Evolutionary conservation across 306 rosid species (phyloP).

Genomic region (Purshia tridentata): DNA sequence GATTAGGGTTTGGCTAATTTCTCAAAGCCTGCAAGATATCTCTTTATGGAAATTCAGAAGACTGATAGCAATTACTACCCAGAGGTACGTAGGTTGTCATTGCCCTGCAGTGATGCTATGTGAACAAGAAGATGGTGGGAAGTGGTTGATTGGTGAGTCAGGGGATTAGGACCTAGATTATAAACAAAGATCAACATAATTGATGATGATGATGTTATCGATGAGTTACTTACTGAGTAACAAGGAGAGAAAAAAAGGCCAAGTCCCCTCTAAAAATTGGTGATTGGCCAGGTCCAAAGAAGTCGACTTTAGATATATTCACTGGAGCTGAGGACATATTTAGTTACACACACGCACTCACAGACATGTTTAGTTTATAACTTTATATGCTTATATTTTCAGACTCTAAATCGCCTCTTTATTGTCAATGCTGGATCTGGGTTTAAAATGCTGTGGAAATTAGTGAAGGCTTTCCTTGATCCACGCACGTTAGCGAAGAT

Average conservation of each 20-base stretch:
- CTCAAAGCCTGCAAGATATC: slow-evolving; percentile 82
- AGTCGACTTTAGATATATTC: too few species aligned
- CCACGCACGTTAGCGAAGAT: slow-evolving; percentile 71
- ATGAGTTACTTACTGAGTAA: neutral
- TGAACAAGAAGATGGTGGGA: neutral
- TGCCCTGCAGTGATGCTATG: neutral
- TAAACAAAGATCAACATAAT: neutral
- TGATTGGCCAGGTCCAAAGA: neutral
- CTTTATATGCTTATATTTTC: slow-evolving; percentile 22
- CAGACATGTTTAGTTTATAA: neutral
- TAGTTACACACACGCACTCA: too few species aligned
- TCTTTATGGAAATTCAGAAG: slow-evolving; percentile 82
- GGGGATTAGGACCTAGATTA: neutral
- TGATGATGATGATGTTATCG: neutral
- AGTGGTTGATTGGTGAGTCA: slow-evolving; percentile 20
- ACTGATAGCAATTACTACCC: slow-evolving; percentile 90
- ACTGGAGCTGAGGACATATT: too few species aligned
- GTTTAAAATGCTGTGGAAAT: slow-evolving; percentile 83
- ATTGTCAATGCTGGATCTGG: slow-evolving; percentile 91
- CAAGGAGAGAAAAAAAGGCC: neutral
- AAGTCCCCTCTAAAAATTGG: neutral
- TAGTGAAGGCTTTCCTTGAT: slow-evolving; percentile 66
- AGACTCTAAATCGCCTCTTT: slow-evolving; percentile 74
- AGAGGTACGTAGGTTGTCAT: slow-evolving; percentile 48
- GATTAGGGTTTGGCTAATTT: slow-evolving; percentile 81